Evolutionary conservation across 2,329 filamentous ascomycete species (phyloP).

Genomic region (Ustilaginoidea virens): DNA sequence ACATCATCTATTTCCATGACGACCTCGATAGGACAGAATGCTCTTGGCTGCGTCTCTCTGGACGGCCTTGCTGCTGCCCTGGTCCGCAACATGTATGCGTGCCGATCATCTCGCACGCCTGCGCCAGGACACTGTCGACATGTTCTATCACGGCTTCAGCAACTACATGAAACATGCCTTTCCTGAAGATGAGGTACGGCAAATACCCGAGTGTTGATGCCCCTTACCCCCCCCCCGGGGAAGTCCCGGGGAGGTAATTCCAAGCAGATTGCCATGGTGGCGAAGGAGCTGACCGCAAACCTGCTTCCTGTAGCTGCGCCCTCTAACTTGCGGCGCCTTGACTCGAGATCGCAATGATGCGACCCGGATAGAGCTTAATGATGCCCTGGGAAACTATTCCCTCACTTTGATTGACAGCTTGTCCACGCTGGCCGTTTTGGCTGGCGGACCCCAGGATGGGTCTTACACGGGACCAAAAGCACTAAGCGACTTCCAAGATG

Average conservation of each 20-base stretch:
- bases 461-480: conserved; percentile 29
- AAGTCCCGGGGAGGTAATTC: too few species aligned
- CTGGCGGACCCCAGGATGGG: conserved; percentile 46
- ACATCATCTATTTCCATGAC: conserved; percentile 1
- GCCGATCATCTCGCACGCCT: conserved; percentile 38
- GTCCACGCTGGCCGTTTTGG: conserved; percentile 83
- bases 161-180: conserved; percentile 93
- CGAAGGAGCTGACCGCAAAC: not conserved
- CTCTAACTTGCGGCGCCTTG: conserved; percentile 69
- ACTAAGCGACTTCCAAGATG: conserved; percentile 62
- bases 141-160: conserved; percentile 95
- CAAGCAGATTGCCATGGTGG: too few species aligned
- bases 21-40: conserved; percentile 12
- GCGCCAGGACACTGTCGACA: conserved; percentile 48
- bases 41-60: conserved; percentile 11
- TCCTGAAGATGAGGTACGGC: conserved; percentile 89
- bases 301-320: conserved; percentile 52
- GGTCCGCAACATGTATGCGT: conserved; percentile 35
- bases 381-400: conserved; percentile 93
- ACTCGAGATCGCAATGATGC: conserved; percentile 71
- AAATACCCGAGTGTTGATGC: too few species aligned
- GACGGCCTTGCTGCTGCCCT: conserved; percentile 21
- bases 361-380: conserved; percentile 74
- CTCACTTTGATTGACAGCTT: conserved; percentile 90
- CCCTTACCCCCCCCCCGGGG: too few species aligned